These are phyloP conservation scores for Aspergillus incahuasiensis DNA, from an alignment of 495 filamentous ascomycete genomes.

Conservation along the genomic window DNA sequence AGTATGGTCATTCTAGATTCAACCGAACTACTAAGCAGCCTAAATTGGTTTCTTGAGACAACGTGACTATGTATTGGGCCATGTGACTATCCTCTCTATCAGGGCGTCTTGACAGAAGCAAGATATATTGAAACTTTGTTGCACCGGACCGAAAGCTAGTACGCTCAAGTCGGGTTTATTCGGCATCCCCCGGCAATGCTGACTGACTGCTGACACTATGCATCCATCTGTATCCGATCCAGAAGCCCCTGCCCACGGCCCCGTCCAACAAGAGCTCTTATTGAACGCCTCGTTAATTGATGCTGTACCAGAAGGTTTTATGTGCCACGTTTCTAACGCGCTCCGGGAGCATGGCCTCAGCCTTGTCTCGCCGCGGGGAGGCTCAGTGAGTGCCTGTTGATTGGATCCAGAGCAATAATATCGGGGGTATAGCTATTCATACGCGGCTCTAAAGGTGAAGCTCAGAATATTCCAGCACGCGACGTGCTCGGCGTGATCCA, in stretches of 20 bases:
- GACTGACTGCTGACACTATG: not conserved
- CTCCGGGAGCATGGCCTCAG: not conserved
- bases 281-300: not conserved
- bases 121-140: not conserved
- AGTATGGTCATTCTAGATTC: not conserved
- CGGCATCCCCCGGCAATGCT: not conserved
- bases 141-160: not conserved
- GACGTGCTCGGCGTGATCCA: not conserved
- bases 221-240: not conserved
- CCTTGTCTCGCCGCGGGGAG: not conserved
- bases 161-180: not conserved
- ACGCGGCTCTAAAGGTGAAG: not conserved
- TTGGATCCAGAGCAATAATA: not conserved
- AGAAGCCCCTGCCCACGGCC: not conserved
- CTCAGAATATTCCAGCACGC: not conserved
- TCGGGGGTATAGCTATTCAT: no score
- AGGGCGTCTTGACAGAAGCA: not conserved
- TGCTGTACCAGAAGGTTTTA: not conserved
- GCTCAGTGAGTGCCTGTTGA: not conserved
- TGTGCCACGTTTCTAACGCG: not conserved
- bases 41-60: not conserved
- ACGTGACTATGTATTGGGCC: not conserved
- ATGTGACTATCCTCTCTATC: conserved; percentile 1
- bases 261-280: not conserved
- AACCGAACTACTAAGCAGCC: not conserved